These are phyloP conservation scores for Carpinus viminea DNA, from an alignment of 306 rosid genomes.

Conservation along the genomic window DNA sequence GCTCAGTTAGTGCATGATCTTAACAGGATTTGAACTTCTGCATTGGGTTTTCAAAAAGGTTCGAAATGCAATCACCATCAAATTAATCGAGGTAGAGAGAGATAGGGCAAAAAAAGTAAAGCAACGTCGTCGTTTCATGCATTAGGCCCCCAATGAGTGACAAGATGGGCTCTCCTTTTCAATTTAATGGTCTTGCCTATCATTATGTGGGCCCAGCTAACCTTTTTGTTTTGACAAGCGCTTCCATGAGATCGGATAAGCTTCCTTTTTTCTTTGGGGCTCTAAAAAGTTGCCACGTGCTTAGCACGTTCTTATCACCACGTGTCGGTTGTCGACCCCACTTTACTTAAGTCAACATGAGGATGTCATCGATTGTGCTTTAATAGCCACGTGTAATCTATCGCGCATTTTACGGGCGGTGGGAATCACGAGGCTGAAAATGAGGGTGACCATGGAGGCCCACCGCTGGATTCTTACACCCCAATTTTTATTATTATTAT, in stretches of 20 bases:
- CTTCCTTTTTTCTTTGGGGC: not conserved
- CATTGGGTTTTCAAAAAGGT: not conserved
- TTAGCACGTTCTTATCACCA: not conserved
- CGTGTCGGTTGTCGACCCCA: not conserved
- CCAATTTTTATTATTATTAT: too few species aligned
- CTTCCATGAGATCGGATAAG: constrained; percentile 15
- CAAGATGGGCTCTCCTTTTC: constrained; percentile 21
- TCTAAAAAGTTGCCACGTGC: constrained; percentile 10
- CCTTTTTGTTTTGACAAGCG: not conserved
- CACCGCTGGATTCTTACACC: not conserved
- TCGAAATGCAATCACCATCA: too few species aligned
- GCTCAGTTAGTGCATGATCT: not conserved
- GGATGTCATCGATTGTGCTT: not conserved
- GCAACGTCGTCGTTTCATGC: not conserved
- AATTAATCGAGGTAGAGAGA: not conserved
- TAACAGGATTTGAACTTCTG: not conserved
- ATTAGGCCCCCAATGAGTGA: not conserved
- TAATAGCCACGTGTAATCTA: constrained; percentile 1
- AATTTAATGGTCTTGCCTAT: not conserved
- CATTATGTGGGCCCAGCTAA: constrained; percentile 28
- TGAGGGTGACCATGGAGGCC: constrained; percentile 4
- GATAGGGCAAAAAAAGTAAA: not conserved
- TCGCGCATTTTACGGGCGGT: not conserved
- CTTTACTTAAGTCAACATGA: not conserved
- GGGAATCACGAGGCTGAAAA: constrained; percentile 4